phyloP scores from a whole-genome alignment of 208 protist species.

The Leptomonas pyrrhocoris region DNA sequence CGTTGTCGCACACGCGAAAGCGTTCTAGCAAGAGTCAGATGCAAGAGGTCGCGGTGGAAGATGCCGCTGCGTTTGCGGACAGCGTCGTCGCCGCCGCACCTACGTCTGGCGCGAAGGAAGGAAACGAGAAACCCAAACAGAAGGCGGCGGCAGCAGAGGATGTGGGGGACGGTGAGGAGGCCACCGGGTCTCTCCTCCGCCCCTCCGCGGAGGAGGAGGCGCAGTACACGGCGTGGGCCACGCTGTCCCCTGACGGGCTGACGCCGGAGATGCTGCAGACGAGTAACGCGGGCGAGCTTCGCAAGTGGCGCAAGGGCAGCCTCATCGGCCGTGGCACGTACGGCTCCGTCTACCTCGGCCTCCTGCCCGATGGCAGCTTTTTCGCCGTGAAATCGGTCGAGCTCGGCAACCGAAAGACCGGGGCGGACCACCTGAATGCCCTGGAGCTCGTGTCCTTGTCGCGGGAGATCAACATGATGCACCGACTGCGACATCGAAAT shows the following conservation, averaged over 20 bases:
- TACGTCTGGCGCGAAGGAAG: not conserved
- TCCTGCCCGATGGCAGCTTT: conserved; percentile 83
- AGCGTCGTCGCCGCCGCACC: not conserved
- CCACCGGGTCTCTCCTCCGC: conserved; percentile 49
- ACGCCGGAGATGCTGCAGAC: conserved; percentile 91
- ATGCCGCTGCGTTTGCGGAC: not conserved
- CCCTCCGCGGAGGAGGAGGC: conserved; percentile 74
- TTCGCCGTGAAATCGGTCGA: conserved; percentile 91
- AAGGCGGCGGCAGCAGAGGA: conserved; percentile 18
- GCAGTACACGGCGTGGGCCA: conserved; percentile 77
- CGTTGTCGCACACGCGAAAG: not conserved
- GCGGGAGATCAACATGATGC: conserved; percentile 93
- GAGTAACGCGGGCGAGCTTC: conserved; percentile 63
- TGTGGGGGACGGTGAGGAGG: conserved; percentile 34
- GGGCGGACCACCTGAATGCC: conserved; percentile 60
- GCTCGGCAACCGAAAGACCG: conserved; percentile 36
- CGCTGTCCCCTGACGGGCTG: conserved; percentile 64
- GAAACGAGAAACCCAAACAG: conserved; percentile 5
- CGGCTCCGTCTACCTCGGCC: conserved; percentile 90
- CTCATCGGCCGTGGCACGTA: conserved; percentile 91
- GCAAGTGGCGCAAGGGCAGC: conserved; percentile 72
- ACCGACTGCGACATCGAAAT: conserved; percentile 87
- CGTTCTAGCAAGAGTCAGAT: not conserved
- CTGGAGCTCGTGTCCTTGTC: conserved; percentile 85
- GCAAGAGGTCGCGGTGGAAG: conserved; percentile 10